Conservation (phyloP, 1,284 basidiomycete genomes). For the Athelia sp. region DNA sequence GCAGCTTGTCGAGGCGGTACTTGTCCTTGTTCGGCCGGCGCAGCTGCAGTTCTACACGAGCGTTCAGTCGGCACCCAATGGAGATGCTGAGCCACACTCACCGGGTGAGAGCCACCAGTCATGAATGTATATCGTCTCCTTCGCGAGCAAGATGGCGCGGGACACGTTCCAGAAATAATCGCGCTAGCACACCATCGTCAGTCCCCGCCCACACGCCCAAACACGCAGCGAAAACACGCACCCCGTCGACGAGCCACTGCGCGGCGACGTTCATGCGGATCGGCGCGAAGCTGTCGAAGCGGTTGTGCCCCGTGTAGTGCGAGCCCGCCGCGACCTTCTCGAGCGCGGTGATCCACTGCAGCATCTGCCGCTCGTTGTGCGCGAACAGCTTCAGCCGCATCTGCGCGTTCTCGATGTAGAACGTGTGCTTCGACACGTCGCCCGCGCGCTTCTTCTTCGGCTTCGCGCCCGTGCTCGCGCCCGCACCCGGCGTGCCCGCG, state of each 20-base stretch:
- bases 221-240: slow-evolving; percentile 40
- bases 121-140: slow-evolving; percentile 88
- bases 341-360: slow-evolving; percentile 94
- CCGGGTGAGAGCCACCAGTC: slow-evolving; percentile 95
- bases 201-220: too few relatives aligned
- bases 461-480: slow-evolving; percentile 25
- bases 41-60: slow-evolving; percentile 69
- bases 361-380: slow-evolving; percentile 94
- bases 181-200: too few relatives aligned
- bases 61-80: slow-evolving; percentile 3
- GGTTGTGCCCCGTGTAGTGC: slow-evolving; percentile 77
- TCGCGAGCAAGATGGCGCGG: slow-evolving; percentile 86
- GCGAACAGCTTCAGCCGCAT: slow-evolving; percentile 86
- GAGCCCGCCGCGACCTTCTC: slow-evolving; percentile 79
- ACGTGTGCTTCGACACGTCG: slow-evolving; percentile 86
- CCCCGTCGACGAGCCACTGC: slow-evolving; percentile 99
- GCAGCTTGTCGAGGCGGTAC: slow-evolving; percentile 84
- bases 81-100: slow-evolving; percentile 22
- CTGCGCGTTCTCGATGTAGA: slow-evolving; percentile 92
- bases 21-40: slow-evolving; percentile 80
- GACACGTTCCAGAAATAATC: slow-evolving; percentile 99
- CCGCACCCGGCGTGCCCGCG: slow-evolving; percentile 12
- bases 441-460: slow-evolving; percentile 38
- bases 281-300: slow-evolving; percentile 94
- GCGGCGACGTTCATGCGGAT: slow-evolving; percentile 90